These are phyloP conservation scores for Auriscalpium orientale DNA, from an alignment of 768 basidiomycete genomes.

Conservation along the genomic window DNA sequence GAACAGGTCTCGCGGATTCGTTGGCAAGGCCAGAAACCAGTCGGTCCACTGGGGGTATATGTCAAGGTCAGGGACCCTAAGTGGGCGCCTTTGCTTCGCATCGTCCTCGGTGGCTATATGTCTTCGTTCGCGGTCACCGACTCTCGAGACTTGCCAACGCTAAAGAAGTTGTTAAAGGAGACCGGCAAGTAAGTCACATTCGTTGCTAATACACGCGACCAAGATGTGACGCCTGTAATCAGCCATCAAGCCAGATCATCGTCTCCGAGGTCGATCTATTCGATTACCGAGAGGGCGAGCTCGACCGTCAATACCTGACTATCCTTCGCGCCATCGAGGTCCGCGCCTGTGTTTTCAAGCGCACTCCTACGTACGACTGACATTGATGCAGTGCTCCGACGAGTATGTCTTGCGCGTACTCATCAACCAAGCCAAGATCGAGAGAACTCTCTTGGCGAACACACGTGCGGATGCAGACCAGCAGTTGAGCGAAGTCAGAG, in stretches of 20 bases:
- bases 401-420: conserved; percentile 71
- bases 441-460: conserved; percentile 57
- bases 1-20: conserved; percentile 38
- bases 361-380: background rate
- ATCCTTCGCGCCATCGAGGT: conserved; percentile 80
- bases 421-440: conserved; percentile 69
- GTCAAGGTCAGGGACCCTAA: conserved; percentile 65
- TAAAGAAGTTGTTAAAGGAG: conserved; percentile 51
- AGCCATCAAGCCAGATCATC: conserved; percentile 36
- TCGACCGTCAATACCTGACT: conserved; percentile 53
- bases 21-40: conserved; percentile 61
- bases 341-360: conserved; percentile 15
- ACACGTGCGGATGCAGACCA: conserved; percentile 60
- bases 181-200: conserved; percentile 53
- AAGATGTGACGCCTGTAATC: background rate
- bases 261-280: conserved; percentile 71
- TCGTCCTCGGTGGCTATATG: conserved; percentile 50
- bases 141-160: conserved; percentile 44
- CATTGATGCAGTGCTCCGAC: conserved; percentile 52
- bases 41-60: conserved; percentile 75
- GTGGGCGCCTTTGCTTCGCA: conserved; percentile 64
- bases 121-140: conserved; percentile 72
- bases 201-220: background rate
- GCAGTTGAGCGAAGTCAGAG: conserved; percentile 32
- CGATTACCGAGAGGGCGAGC: conserved; percentile 72